Evolutionary conservation across 73 alveolate species (phyloP).

Genomic region (Diophrys appendiculata): DNA sequence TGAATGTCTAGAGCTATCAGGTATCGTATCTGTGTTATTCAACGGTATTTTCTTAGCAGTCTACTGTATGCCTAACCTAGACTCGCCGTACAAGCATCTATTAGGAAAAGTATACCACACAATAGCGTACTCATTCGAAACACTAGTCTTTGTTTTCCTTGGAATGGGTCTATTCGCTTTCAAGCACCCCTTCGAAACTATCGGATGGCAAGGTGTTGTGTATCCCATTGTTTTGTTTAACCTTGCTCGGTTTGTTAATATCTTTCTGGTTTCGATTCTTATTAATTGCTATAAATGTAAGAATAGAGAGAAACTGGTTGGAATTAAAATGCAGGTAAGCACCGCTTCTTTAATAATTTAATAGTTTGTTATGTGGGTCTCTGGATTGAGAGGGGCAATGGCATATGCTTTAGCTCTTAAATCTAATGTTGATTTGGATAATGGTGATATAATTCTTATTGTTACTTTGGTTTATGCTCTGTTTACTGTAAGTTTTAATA

Average conservation of each 20-base stretch:
- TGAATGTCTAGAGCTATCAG: constrained; percentile 75
- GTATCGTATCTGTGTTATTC: constrained; percentile 83
- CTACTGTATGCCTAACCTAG: constrained; percentile 82
- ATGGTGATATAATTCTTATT: constrained; percentile 67
- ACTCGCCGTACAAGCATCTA: constrained; percentile 56
- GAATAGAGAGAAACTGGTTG: neutral
- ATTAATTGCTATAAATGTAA: neutral
- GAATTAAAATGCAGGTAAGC: neutral
- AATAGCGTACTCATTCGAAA: constrained; percentile 75
- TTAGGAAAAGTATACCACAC: constrained; percentile 71
- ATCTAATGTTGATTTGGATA: constrained; percentile 40
- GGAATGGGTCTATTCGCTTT: constrained; percentile 86
- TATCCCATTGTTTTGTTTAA: constrained; percentile 45
- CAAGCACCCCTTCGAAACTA: constrained; percentile 61
- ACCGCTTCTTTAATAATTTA: neutral
- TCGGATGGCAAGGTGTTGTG: constrained; percentile 56
- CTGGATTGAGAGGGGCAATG: constrained; percentile 92
- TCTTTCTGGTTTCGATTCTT: constrained; percentile 42
- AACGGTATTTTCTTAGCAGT: constrained; percentile 84
- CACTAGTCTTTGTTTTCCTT: constrained; percentile 77
- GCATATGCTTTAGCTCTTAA: constrained; percentile 89
- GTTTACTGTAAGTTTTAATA: constrained; percentile 19
- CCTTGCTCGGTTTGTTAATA: constrained; percentile 64
- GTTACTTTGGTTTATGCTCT: constrained; percentile 57
- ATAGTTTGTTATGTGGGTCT: constrained; percentile 70